A percentile compares a stretch with the other conserved stretches of the same genome.
Conservation (phyloP, 164 flowering plant species). For the Vitis rupestris region DNA sequence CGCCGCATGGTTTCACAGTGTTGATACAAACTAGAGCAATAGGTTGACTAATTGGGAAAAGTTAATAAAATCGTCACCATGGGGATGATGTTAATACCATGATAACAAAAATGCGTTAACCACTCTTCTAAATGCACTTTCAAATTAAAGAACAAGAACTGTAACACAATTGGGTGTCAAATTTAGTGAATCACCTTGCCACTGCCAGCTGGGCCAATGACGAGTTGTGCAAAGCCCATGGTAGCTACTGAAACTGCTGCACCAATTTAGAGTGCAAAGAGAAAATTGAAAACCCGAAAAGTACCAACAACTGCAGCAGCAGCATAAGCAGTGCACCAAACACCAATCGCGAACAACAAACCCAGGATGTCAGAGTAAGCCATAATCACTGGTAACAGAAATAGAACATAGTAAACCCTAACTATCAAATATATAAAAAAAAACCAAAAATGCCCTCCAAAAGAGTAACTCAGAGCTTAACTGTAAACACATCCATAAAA, state of each 20-base stretch:
- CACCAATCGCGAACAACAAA: constrained; percentile 46
- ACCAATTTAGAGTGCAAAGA: constrained; percentile 20
- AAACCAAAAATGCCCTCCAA: no score
- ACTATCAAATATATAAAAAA: no score
- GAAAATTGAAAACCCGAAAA: constrained; percentile 31
- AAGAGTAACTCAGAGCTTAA: no score
- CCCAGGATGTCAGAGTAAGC: constrained; percentile 31
- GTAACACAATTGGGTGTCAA: neutral
- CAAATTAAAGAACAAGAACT: neutral
- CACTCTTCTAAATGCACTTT: neutral
- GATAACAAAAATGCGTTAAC: no score
- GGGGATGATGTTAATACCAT: no score
- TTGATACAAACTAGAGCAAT: constrained; percentile 79
- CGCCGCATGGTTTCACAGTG: constrained; percentile 77
- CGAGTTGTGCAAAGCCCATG: constrained; percentile 96
- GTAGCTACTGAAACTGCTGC: constrained; percentile 1
- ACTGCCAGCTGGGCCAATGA: constrained; percentile 96
- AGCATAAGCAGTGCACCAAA: constrained; percentile 68
- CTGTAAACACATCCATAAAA: no score
- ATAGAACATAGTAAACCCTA: no score
- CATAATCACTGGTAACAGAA: constrained; percentile 28
- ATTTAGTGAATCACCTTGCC: constrained; percentile 66
- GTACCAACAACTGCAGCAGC: constrained; percentile 51
- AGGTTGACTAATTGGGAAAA: constrained; percentile 67
- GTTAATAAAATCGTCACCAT: no score